A percentile compares a stretch with the other conserved stretches of the same genome.
phyloP scores from a whole-genome alignment of 345 rosid species.

The Gossypioides kirkii region DNA sequence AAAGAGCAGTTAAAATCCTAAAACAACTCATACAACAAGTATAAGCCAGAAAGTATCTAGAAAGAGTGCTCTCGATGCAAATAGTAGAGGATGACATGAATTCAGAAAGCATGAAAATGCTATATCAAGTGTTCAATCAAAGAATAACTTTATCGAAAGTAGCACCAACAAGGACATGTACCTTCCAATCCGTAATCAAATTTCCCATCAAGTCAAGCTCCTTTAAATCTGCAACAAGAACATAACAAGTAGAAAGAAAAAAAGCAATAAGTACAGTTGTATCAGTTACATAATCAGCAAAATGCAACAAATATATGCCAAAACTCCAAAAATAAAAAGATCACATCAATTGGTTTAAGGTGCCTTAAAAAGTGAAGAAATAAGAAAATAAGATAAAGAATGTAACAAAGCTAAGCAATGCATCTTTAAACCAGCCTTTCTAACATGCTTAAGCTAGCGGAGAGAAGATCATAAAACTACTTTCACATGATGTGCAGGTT shows the following conservation, averaged over 20 bases:
- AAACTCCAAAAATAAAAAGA: background rate
- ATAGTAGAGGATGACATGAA: background rate
- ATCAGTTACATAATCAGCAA: background rate
- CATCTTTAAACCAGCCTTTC: background rate
- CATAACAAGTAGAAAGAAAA: background rate
- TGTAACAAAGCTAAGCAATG: background rate
- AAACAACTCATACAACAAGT: background rate
- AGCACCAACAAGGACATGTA: slow-evolving; percentile 17
- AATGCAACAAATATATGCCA: background rate
- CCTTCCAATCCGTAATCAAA: slow-evolving; percentile 90
- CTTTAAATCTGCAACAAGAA: slow-evolving; percentile 52
- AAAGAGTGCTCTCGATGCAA: background rate
- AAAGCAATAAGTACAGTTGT: background rate
- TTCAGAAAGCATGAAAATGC: background rate
- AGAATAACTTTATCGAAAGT: slow-evolving; percentile 1
- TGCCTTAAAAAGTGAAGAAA: background rate
- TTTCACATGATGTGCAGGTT: background rate
- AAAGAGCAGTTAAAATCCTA: slow-evolving; percentile 1
- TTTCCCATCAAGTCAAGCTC: slow-evolving; percentile 91
- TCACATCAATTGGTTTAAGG: background rate
- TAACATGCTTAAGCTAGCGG: background rate
- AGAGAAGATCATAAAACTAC: background rate
- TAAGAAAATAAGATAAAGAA: slow-evolving; percentile 1
- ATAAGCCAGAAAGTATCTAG: background rate
- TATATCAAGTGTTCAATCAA: background rate